phyloP scores from a whole-genome alignment of 2,329 filamentous ascomycete genomes.

The Leptographium radiaticola region DNA sequence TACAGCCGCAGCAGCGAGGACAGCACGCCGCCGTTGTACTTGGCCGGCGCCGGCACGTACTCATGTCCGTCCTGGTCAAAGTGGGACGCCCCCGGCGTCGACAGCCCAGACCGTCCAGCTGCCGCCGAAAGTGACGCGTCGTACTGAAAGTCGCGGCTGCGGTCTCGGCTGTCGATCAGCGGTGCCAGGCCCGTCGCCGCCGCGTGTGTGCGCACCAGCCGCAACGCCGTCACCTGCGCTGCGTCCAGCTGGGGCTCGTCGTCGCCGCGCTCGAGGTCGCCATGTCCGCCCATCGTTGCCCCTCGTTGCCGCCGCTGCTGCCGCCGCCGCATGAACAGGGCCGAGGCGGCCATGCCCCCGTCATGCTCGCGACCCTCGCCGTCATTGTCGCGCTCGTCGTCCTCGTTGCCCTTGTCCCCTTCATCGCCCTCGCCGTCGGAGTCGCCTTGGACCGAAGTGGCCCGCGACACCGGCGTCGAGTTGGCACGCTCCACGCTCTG shows the following conservation, averaged over 20 bases:
- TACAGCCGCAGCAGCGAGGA: conserved; percentile 61
- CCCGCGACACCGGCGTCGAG: conserved; percentile 16
- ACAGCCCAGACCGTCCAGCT: conserved; percentile 14
- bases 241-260: not conserved
- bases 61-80: conserved; percentile 42
- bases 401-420: not conserved
- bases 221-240: conserved; percentile 8
- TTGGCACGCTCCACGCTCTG: conserved; percentile 18
- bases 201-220: conserved; percentile 11
- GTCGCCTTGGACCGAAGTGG: conserved; percentile 15
- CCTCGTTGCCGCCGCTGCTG: not conserved
- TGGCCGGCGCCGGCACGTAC: conserved; percentile 52
- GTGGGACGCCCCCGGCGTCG: conserved; percentile 30
- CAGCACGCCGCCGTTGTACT: conserved; percentile 62
- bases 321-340: not conserved
- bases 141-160: conserved; percentile 6
- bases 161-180: not conserved
- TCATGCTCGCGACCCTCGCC: no score
- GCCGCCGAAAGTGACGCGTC: conserved; percentile 8
- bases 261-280: conserved; percentile 4
- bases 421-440: conserved; percentile 3
- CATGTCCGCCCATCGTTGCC: not conserved
- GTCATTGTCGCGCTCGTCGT: no score
- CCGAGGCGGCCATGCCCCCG: not conserved
- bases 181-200: not conserved